Conservation (phyloP, 306 rosid genomes). For the Quercus agrifolia region DNA sequence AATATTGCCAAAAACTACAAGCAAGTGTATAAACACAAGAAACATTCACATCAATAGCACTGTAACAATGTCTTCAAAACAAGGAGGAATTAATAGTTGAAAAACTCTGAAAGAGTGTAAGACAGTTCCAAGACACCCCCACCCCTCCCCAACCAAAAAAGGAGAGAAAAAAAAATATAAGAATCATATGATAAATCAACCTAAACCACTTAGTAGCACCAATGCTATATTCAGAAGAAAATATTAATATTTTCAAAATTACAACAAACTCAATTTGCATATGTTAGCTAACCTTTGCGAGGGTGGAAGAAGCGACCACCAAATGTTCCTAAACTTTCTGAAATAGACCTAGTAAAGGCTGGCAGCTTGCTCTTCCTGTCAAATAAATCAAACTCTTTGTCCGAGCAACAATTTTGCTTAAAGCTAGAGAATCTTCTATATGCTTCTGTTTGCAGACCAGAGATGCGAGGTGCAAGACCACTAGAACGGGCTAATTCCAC, state of each 20-base stretch:
- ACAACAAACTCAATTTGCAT: background rate
- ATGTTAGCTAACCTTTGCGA: constrained; percentile 49
- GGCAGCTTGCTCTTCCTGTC: constrained; percentile 47
- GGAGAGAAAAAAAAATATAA: background rate
- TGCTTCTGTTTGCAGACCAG: constrained; percentile 60
- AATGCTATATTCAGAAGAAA: background rate
- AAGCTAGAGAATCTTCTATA: constrained; percentile 39
- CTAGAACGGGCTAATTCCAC: constrained; percentile 38
- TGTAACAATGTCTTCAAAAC: background rate
- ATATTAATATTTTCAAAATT: background rate
- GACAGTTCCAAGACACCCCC: background rate
- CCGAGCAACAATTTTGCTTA: constrained; percentile 40
- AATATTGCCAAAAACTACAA: background rate
- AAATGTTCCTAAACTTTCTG: constrained; percentile 45
- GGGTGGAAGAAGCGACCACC: constrained; percentile 37
- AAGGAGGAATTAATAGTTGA: background rate
- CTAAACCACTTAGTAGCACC: background rate
- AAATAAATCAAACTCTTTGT: constrained; percentile 40
- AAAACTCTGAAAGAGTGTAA: background rate
- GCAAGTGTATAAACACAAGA: background rate
- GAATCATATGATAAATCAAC: background rate
- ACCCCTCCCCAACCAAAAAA: background rate
- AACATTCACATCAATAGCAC: background rate
- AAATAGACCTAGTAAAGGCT: constrained; percentile 33
- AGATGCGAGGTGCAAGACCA: constrained; percentile 36